phyloP scores from a whole-genome alignment of 306 rosid genomes.

The Ormosia emarginata region DNA sequence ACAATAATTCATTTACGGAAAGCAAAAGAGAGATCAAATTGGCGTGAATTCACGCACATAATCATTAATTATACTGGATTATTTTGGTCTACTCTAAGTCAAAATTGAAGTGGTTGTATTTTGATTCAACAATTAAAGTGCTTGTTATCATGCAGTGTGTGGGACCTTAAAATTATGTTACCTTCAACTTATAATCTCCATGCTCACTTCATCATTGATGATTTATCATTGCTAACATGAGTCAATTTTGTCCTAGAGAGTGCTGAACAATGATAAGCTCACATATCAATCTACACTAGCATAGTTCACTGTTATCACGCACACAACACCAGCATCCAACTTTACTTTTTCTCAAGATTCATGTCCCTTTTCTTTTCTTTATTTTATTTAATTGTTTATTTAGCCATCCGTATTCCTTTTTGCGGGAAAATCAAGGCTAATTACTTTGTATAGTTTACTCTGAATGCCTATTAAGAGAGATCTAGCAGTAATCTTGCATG shows the following conservation, averaged over 20 bases:
- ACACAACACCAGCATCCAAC: constrained; percentile 32
- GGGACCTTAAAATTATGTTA: constrained; percentile 38
- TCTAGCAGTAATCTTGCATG: constrained; percentile 15
- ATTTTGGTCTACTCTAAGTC: constrained; percentile 32
- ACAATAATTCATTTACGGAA: constrained; percentile 35
- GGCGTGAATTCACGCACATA: constrained; percentile 37
- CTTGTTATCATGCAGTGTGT: constrained; percentile 38
- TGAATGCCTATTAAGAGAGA: constrained; percentile 6
- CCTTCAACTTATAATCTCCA: constrained; percentile 35
- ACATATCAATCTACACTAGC: constrained; percentile 1
- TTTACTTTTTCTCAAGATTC: constrained; percentile 22
- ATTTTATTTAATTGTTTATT: not conserved
- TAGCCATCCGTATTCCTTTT: not conserved
- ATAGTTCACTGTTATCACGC: constrained; percentile 14
- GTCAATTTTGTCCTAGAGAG: constrained; percentile 32
- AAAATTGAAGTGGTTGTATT: constrained; percentile 26
- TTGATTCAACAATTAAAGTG: constrained; percentile 35
- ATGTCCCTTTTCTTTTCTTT: constrained; percentile 14
- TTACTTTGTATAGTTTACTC: constrained; percentile 14
- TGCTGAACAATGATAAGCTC: constrained; percentile 41
- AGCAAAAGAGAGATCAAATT: constrained; percentile 26
- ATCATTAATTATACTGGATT: constrained; percentile 26
- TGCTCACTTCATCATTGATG: constrained; percentile 40
- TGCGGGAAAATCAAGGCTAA: not conserved
- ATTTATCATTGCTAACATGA: constrained; percentile 31